Conservation (phyloP, 2,329 filamentous ascomycete species). For the Epichloe scottii region DNA sequence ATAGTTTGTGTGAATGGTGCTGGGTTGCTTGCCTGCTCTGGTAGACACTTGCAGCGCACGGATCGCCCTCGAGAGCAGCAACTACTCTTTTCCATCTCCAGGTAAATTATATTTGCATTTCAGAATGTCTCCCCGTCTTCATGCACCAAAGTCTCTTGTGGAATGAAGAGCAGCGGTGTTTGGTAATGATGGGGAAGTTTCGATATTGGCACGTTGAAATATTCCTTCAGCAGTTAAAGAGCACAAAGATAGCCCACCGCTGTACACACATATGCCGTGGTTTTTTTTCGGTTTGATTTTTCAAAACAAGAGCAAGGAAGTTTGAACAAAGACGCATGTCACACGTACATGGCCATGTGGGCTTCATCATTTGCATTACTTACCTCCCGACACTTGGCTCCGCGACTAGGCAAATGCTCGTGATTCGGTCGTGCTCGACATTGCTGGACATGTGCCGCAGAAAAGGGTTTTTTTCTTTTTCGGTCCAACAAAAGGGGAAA, state of each 20-base stretch:
- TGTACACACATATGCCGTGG: constrained; percentile 48
- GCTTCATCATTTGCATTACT: too few species aligned
- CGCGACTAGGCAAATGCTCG: neutral
- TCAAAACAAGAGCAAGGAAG: too few species aligned
- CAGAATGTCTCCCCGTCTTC: constrained; percentile 38
- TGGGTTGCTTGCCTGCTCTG: too few species aligned
- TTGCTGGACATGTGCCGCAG: neutral
- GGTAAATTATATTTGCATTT: too few species aligned
- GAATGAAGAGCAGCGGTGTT: constrained; percentile 34
- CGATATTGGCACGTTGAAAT: constrained; percentile 42
- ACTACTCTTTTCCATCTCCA: too few species aligned
- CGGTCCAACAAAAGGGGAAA: neutral
- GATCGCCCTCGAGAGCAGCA: too few species aligned
- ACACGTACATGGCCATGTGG: neutral
- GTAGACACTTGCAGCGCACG: too few species aligned
- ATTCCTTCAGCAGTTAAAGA: constrained; percentile 43
- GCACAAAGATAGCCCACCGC: constrained; percentile 38
- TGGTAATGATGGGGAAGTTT: constrained; percentile 42
- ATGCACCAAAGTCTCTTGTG: constrained; percentile 38
- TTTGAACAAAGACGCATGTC: neutral
- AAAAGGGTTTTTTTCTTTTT: too few species aligned
- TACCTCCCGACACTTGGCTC: neutral
- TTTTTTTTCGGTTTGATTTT: neutral
- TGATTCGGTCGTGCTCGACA: neutral
- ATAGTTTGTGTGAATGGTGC: too few species aligned